phyloP scores from a whole-genome alignment of 73 alveolate genomes.

The Tetrahymena malaccensis region DNA sequence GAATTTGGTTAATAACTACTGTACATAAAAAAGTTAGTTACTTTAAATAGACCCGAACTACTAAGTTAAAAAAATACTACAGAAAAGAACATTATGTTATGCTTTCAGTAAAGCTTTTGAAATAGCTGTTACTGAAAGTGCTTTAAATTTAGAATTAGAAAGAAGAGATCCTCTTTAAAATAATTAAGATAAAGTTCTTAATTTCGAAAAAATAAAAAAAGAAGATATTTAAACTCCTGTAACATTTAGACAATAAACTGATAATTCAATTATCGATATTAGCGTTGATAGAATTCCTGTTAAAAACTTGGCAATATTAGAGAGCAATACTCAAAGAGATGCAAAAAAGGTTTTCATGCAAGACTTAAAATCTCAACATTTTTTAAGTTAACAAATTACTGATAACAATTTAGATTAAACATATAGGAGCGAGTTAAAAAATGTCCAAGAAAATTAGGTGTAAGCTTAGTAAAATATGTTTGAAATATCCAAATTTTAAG shows the following conservation, averaged over 20 bases:
- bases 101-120: neutral
- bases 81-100: neutral
- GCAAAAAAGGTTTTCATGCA: neutral
- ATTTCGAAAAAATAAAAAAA: neutral
- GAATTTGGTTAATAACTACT: neutral
- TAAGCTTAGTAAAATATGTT: neutral
- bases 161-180: neutral
- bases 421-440: neutral
- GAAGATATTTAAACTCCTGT: neutral
- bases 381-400: neutral
- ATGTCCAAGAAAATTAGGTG: neutral
- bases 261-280: neutral
- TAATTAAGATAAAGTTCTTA: neutral
- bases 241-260: neutral
- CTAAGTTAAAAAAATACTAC: neutral
- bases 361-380: neutral
- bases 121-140: neutral
- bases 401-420: neutral
- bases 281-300: neutral
- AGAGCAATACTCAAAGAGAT: neutral
- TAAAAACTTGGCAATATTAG: neutral
- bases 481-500: neutral
- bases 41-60: neutral
- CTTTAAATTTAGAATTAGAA: neutral
- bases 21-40: neutral